Evolutionary conservation across 2,329 filamentous ascomycete genomes (phyloP).

Genomic region (Fusarium subglutinans): DNA sequence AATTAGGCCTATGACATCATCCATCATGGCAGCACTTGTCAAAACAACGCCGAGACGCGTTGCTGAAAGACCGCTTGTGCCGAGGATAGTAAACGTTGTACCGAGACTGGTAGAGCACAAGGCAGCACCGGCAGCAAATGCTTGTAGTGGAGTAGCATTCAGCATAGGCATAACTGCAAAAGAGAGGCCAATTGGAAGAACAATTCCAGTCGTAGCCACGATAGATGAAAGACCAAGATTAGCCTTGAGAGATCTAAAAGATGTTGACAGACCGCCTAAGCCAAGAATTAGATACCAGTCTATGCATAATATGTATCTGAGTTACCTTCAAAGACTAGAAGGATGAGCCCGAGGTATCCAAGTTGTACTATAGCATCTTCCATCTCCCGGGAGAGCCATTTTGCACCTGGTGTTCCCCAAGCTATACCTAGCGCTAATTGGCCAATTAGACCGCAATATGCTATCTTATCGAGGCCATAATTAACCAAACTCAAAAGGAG

Average conservation of each 20-base stretch:
- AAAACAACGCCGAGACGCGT: constrained; percentile 69
- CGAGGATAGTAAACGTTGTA: constrained; percentile 69
- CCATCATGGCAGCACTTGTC: constrained; percentile 80
- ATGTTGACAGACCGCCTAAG: constrained; percentile 62
- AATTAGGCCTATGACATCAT: constrained; percentile 80
- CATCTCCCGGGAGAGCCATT: constrained; percentile 62
- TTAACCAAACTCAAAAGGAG: constrained; percentile 69
- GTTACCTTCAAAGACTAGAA: constrained; percentile 75
- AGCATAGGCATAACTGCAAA: constrained; percentile 65
- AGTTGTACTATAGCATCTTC: constrained; percentile 69
- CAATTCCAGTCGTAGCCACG: constrained; percentile 74
- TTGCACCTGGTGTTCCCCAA: constrained; percentile 73
- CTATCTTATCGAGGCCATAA: constrained; percentile 62
- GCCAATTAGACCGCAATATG: constrained; percentile 77
- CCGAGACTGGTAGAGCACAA: constrained; percentile 79
- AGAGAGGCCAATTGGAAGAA: constrained; percentile 70
- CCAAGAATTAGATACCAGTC: not conserved
- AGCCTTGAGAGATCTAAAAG: constrained; percentile 56
- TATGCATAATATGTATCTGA: accelerated
- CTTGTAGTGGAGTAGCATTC: constrained; percentile 64
- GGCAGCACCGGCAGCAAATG: constrained; percentile 77
- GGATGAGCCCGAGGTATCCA: constrained; percentile 77
- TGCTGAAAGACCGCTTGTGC: constrained; percentile 52
- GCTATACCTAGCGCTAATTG: constrained; percentile 76
- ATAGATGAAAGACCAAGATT: constrained; percentile 68